Evolutionary conservation across 768 basidiomycete genomes (phyloP), one percentile per base, ranked within the genome.

Genomic region (Leccinum incarnatum): DNA sequence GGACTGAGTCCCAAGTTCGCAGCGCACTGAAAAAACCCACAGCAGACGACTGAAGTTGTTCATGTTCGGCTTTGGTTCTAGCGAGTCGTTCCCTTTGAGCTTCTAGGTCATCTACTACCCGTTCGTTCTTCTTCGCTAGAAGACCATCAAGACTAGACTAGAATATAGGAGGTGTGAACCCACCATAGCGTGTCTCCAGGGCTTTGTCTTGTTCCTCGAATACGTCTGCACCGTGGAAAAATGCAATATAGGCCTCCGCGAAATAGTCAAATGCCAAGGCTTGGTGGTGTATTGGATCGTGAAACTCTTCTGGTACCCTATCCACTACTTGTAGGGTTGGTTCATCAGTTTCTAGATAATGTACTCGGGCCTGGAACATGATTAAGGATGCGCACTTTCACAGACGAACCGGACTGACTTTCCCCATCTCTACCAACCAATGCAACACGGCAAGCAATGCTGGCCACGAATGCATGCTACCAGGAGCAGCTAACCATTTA

Each of bases 391-490:
- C 21, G 6, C 17, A 53, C 40, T 19, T 34, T 19, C 40, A 54
- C 0, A n/a, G 58, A 53, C 11, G 30, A 57, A 53, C 23, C 21
- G 5, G n/a, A 70, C 79, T 27, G 65, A 95, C 96, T 76, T 88
- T 89, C 66, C 89, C 88, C 63, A 92, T 72, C 65, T 92, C 88
- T 8, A 91, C 91, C 14, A 99, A 76, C 97, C 97, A 99, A 73
- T 95, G 90, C 34, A 98, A 70, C 67, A 91, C 89, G 21, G 91
- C 96, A 15, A 98, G 78, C 25, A 97, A 74, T 21, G 84, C 79
- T 0, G 93, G 92, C 97, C 96, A 98, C n/a, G 89, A 87, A 74
- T 93, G 90, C 78, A 90, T 88, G 55, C 87, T 89, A 0, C 92
- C 95, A 0, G 94, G 91, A 2, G 95, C 88, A 8, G 88, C 88